Percentiles rank a stretch among this genome's conserved stretches.
These are phyloP conservation scores for Rutstroemia sp. DNA, from an alignment of 2,329 filamentous ascomycete species.

Conservation along the genomic window DNA sequence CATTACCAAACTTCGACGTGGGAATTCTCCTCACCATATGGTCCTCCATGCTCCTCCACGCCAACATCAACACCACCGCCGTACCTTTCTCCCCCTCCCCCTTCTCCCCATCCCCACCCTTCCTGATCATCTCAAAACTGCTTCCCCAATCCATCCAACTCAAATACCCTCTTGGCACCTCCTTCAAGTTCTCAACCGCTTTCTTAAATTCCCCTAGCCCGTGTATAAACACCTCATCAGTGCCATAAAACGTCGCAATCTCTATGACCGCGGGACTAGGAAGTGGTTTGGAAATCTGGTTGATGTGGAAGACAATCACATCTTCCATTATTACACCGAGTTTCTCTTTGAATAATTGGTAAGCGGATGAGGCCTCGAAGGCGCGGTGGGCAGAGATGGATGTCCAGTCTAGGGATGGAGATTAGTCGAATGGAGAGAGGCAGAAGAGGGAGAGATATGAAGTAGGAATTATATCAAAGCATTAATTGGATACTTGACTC, in stretches of 20 bases:
- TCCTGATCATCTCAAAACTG: conserved; percentile 12
- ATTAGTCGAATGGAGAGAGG: not conserved
- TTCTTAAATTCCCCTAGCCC: not conserved
- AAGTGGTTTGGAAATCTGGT: conserved; percentile 1
- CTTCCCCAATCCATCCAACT: not conserved
- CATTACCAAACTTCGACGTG: not conserved
- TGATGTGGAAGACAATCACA: conserved; percentile 15
- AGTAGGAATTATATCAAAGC: too few species aligned
- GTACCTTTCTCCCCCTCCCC: conserved; percentile 8
- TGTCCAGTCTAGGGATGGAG: conserved; percentile 30
- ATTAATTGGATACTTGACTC: not conserved
- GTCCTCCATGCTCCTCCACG: conserved; percentile 20
- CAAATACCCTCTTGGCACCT: not conserved
- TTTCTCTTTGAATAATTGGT: conserved; percentile 31
- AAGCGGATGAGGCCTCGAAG: conserved; percentile 33
- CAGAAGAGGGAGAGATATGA: not conserved
- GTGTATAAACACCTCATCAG: not conserved
- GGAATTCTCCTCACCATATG: conserved; percentile 13
- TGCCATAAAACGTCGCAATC: conserved; percentile 17
- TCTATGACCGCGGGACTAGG: conserved; percentile 13
- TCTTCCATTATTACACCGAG: conserved; percentile 9
- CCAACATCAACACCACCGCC: conserved; percentile 13
- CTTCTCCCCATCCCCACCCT: not conserved
- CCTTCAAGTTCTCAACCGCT: not conserved
- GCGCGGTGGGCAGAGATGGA: conserved; percentile 31